phyloP scores from a whole-genome alignment of 768 basidiomycete genomes.

The Collybiopsis confluens region DNA sequence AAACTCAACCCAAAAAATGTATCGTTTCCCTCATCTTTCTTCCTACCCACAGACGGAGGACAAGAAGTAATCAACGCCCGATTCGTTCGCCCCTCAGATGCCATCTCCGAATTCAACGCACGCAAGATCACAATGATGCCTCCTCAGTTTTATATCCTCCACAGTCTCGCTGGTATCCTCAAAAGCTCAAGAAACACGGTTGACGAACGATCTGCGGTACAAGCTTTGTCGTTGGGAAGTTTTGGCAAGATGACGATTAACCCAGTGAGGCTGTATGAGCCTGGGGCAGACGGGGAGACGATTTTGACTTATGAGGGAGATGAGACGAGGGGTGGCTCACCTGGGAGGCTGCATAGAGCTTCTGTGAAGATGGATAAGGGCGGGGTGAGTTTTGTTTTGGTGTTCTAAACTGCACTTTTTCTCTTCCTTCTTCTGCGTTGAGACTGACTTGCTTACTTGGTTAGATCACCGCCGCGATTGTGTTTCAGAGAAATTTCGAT shows the following conservation, averaged over 20 bases:
- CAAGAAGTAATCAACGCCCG: slow-evolving; percentile 66
- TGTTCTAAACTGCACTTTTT: too few relatives aligned
- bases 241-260: slow-evolving; percentile 64
- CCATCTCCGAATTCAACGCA: slow-evolving; percentile 46
- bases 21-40: not conserved
- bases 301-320: slow-evolving; percentile 69
- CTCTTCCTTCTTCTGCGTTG: too few relatives aligned
- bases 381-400: slow-evolving; percentile 38
- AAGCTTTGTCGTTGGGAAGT: slow-evolving; percentile 41
- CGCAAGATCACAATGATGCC: slow-evolving; percentile 62
- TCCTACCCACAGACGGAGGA: slow-evolving; percentile 44
- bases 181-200: slow-evolving; percentile 33
- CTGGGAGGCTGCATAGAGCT: slow-evolving; percentile 58
- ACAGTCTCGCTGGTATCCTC: slow-evolving; percentile 54
- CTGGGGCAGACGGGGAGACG: slow-evolving; percentile 17
- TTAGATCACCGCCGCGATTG: slow-evolving; percentile 51
- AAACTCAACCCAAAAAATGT: too few relatives aligned
- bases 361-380: slow-evolving; percentile 41
- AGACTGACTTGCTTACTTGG: too few relatives aligned
- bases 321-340: slow-evolving; percentile 56
- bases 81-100: slow-evolving; percentile 55
- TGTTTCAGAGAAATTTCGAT: slow-evolving; percentile 60
- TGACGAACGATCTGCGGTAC: slow-evolving; percentile 43
- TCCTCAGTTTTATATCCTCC: slow-evolving; percentile 69
- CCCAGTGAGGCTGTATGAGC: slow-evolving; percentile 31